Percentiles rank a stretch among this genome's conserved stretches.
Evolutionary conservation across 148 eudicot genomes (phyloP).

Genomic region (Silene conica): DNA sequence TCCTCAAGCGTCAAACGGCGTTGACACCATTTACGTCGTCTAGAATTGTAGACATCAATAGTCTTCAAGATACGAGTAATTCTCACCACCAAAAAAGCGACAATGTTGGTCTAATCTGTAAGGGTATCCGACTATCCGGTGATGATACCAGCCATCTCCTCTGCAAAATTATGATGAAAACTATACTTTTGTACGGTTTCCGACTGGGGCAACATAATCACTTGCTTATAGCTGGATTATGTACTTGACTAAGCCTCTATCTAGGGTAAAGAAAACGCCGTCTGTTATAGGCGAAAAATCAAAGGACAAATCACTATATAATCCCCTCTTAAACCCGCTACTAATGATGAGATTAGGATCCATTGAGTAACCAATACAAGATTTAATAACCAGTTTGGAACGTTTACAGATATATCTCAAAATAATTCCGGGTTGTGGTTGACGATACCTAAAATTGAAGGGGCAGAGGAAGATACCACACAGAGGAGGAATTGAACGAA

Average conservation of each 20-base stretch:
- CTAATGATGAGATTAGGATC: neutral
- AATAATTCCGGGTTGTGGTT: neutral
- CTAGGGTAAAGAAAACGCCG: neutral
- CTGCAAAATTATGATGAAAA: neutral
- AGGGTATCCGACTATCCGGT: neutral
- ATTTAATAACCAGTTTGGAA: neutral
- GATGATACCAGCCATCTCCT: neutral
- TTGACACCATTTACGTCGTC: no score
- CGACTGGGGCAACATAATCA: neutral
- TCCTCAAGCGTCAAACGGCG: no score
- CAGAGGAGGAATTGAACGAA: neutral
- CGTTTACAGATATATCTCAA: neutral
- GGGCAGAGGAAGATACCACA: neutral
- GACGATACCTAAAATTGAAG: neutral
- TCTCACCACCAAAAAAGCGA: neutral
- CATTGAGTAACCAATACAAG: neutral
- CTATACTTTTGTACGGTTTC: neutral
- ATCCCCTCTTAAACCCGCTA: neutral
- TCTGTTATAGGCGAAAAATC: neutral
- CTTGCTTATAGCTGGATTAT: no score
- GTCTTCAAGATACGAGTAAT: no score
- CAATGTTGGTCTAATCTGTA: neutral
- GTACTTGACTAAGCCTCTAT: neutral
- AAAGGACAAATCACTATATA: neutral
- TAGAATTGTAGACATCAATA: no score